phyloP scores from a whole-genome alignment of 1,284 basidiomycete species.

The Tausonia pullulans region DNA sequence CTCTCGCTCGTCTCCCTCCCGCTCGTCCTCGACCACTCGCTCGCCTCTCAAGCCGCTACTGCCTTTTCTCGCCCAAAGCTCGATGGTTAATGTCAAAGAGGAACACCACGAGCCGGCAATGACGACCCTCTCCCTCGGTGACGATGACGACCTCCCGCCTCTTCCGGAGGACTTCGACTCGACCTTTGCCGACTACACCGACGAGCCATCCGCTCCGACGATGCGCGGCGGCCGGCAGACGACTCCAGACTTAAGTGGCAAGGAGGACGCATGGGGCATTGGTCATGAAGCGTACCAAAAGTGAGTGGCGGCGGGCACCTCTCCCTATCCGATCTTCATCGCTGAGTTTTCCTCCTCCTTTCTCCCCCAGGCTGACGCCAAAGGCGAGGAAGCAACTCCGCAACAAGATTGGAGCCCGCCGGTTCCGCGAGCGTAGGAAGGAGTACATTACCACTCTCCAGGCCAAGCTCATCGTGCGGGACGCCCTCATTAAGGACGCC shows the following conservation, averaged over 20 bases:
- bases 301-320: too few relatives aligned
- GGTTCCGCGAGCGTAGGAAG: slow-evolving; percentile 87
- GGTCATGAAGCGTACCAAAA: slow-evolving; percentile 65
- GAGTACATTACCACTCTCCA: slow-evolving; percentile 92
- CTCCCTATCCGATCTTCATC: too few relatives aligned
- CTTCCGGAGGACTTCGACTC: slow-evolving; percentile 8
- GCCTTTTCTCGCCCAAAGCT: too few relatives aligned
- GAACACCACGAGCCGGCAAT: too few relatives aligned
- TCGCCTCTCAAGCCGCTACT: background rate
- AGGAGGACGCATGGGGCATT: slow-evolving; percentile 10
- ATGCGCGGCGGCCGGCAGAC: background rate
- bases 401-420: slow-evolving; percentile 93
- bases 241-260: slow-evolving; percentile 7
- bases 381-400: slow-evolving; percentile 92
- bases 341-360: too few relatives aligned
- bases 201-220: background rate
- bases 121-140: too few relatives aligned
- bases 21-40: background rate
- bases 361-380: slow-evolving; percentile 58
- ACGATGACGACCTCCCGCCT: background rate
- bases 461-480: slow-evolving; percentile 83
- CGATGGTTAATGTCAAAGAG: too few relatives aligned
- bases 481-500: slow-evolving; percentile 76
- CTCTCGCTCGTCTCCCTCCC: background rate
- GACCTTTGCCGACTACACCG: background rate